These are phyloP conservation scores for Trichoderma lentiforme DNA, from an alignment of 2,329 filamentous ascomycete species.

Conservation along the genomic window DNA sequence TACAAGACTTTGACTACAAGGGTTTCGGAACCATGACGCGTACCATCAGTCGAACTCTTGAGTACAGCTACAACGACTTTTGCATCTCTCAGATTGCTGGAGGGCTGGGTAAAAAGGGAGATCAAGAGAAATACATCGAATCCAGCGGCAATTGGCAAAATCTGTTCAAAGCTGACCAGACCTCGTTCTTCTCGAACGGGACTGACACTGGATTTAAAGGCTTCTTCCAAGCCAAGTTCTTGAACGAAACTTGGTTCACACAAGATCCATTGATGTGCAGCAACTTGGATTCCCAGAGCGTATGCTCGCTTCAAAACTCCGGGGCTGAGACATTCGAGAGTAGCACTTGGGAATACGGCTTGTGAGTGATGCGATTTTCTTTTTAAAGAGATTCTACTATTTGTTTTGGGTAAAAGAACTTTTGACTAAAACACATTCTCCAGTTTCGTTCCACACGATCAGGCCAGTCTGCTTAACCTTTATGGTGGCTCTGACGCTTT, in stretches of 20 bases:
- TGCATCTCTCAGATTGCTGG: conserved; percentile 62
- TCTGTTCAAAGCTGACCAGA: conserved; percentile 59
- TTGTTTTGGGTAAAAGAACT: not conserved
- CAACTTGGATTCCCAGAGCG: conserved; percentile 49
- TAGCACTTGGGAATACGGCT: conserved; percentile 70
- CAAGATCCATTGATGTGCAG: conserved; percentile 66
- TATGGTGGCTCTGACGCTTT: conserved; percentile 60
- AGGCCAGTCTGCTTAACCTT: conserved; percentile 50
- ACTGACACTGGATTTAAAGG: conserved; percentile 63
- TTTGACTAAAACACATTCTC: not conserved
- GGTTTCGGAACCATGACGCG: conserved; percentile 69
- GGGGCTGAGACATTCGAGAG: conserved; percentile 70
- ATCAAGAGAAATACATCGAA: conserved; percentile 56
- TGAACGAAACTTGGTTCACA: conserved; percentile 65
- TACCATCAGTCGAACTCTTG: conserved; percentile 68
- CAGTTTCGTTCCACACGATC: conserved; percentile 53
- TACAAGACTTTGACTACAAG: conserved; percentile 62
- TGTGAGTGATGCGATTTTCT: conserved; percentile 40
- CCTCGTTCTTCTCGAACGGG: conserved; percentile 50
- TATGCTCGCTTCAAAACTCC: conserved; percentile 58
- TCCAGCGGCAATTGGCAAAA: conserved; percentile 66
- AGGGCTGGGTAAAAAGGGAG: conserved; percentile 50
- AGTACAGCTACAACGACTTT: conserved; percentile 77
- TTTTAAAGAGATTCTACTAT: no score
- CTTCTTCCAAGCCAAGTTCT: conserved; percentile 66